Evolutionary conservation across 2,329 filamentous ascomycete genomes (phyloP).

Genomic region (Aspergillus pseudoglaucus): DNA sequence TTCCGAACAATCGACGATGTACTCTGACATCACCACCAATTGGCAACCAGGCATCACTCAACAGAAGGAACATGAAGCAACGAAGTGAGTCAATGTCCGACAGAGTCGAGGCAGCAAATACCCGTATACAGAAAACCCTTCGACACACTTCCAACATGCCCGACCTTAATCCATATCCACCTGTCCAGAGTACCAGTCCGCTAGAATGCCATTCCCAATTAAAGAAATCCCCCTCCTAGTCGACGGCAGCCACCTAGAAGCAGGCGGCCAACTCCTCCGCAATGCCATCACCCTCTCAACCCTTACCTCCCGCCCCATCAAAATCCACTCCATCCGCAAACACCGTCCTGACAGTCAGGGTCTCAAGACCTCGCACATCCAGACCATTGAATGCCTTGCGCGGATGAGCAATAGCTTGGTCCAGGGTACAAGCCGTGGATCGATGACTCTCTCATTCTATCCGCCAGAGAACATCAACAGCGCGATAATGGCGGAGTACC

Average conservation of each 20-base stretch:
- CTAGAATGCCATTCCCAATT: not conserved
- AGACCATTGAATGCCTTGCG: slow-evolving; percentile 49
- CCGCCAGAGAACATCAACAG: slow-evolving; percentile 7
- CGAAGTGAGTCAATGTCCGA: no score
- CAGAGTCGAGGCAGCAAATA: no score
- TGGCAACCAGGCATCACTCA: no score
- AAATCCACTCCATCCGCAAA: slow-evolving; percentile 49
- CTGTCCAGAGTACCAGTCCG: not conserved
- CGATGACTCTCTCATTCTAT: slow-evolving; percentile 29
- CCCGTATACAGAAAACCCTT: no score
- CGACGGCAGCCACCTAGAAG: slow-evolving; percentile 54
- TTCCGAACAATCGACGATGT: no score
- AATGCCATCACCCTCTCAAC: slow-evolving; percentile 51
- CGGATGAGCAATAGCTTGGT: slow-evolving; percentile 42
- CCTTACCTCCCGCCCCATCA: slow-evolving; percentile 45
- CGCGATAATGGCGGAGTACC: slow-evolving; percentile 30
- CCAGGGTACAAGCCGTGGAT: slow-evolving; percentile 29
- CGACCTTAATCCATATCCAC: no score
- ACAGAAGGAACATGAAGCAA: no score
- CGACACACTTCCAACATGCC: no score
- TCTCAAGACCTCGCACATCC: slow-evolving; percentile 52
- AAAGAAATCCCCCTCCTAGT: slow-evolving; percentile 29
- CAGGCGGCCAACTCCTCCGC: slow-evolving; percentile 56
- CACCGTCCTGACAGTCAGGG: slow-evolving; percentile 44
- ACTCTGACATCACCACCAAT: no score